Conservation (phyloP, 352 stramenopile species). For the Phytophthora pinifolia region DNA sequence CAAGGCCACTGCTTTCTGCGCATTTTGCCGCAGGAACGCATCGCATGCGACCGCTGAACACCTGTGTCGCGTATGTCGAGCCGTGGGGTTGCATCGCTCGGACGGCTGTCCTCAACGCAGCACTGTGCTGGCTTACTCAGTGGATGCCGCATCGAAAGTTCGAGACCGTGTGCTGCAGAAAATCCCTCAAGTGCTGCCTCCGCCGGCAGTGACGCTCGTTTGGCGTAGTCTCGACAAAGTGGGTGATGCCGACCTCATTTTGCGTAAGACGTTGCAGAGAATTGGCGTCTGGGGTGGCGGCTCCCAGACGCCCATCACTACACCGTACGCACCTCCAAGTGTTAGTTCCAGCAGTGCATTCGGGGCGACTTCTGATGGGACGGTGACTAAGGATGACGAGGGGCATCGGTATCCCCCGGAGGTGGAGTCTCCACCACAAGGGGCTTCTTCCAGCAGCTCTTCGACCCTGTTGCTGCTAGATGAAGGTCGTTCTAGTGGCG, state of each 20-base stretch:
- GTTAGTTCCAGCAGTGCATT: constrained; percentile 4
- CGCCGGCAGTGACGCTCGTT: constrained; percentile 49
- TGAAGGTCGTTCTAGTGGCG: constrained; percentile 34
- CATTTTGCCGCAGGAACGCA: constrained; percentile 64
- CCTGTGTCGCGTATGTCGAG: constrained; percentile 58
- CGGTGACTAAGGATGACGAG: constrained; percentile 2
- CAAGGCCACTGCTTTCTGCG: constrained; percentile 38
- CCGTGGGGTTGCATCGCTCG: constrained; percentile 57
- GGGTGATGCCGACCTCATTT: constrained; percentile 68
- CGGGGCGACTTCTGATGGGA: constrained; percentile 5
- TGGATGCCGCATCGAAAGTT: constrained; percentile 68
- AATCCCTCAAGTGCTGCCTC: constrained; percentile 51
- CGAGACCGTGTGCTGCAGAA: constrained; percentile 57
- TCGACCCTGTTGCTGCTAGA: constrained; percentile 23
- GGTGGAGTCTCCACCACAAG: constrained; percentile 13
- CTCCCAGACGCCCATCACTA: constrained; percentile 82
- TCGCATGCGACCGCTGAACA: constrained; percentile 55
- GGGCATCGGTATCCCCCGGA: constrained; percentile 11
- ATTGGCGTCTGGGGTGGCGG: constrained; percentile 81
- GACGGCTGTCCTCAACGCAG: constrained; percentile 49
- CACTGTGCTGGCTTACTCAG: constrained; percentile 62
- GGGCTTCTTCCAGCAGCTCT: constrained; percentile 13
- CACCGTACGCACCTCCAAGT: constrained; percentile 50
- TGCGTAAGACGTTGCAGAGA: constrained; percentile 64
- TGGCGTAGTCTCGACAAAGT: constrained; percentile 73